Evolutionary conservation across 2,329 filamentous ascomycete genomes (phyloP).

Genomic region (Cercospora sp.): DNA sequence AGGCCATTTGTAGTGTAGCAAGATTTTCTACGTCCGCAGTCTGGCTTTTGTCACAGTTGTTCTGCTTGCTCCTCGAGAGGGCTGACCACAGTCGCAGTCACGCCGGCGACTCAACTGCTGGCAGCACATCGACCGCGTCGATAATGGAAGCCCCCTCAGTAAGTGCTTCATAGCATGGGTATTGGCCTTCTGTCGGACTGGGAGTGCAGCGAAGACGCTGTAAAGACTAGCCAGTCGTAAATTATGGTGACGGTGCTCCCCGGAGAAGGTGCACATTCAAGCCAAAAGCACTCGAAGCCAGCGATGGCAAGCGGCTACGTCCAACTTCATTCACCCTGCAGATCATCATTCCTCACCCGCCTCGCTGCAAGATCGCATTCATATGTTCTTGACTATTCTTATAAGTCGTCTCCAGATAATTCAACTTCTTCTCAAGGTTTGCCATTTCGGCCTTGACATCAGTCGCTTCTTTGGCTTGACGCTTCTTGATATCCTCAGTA

Average conservation of each 20-base stretch:
- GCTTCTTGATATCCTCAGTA: conserved; percentile 69
- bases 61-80: not conserved
- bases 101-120: not conserved
- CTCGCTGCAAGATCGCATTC: conserved; percentile 73
- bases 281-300: not conserved
- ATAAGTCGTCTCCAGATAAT: conserved; percentile 91
- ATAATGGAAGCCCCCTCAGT: not conserved
- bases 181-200: not conserved
- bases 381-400: conserved; percentile 92
- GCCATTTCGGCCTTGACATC: conserved; percentile 75
- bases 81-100: not conserved
- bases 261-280: not conserved
- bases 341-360: conserved; percentile 27
- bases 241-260: not conserved
- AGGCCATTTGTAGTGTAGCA: not conserved
- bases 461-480: conserved; percentile 72
- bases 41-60: not conserved
- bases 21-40: not conserved
- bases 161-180: not conserved
- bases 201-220: not conserved
- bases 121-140: not conserved
- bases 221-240: not conserved
- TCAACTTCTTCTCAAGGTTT: conserved; percentile 80
- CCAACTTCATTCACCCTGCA: not conserved
- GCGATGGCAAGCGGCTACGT: not conserved